Base-by-base conservation (phyloP, 2,329 filamentous ascomycete genomes). In the Nemania serpens region DNA sequence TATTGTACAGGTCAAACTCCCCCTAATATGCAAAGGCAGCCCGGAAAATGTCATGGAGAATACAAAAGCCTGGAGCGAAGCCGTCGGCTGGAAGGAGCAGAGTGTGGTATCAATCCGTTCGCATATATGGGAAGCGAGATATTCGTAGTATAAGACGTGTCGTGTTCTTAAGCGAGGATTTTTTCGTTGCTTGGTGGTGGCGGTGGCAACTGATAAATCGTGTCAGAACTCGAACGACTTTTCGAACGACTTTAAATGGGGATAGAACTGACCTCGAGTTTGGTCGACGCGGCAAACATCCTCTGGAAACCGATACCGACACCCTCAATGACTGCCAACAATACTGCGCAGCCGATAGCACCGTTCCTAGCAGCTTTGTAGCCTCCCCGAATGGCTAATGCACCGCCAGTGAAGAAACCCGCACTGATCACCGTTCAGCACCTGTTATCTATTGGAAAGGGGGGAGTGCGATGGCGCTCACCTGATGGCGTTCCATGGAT, bases 401-500 rank as follows among this genome's bases (percentile, higher is more conserved):
- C 46, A 20, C 46, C 46, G 5, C 46, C 46, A 4, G 95, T 98
- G 78, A 97, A 94, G 84, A 97, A 97, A 55, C 95, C 95, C 43
- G 94, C 95, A 1, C 63, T 57, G 70, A 94, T 13, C 33, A 12
- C 37, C 37, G 18, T 34, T 59, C 5, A 58, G 29, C 43, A 36
- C 20, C 2, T 15, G 34, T 36, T 12, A 18, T 6, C 39, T 20
- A 41, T 22, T n/a, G 13, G 5, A 11, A 5, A 3, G 18, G 37
- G 22, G 17, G 36, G 12, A 47, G 1, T 50, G 25, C 7, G 7
- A 29, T 29, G 25, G 18, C 41, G 54, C 62, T 55, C 50, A 64
- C 62, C 45, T 96, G 76, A 99, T 98, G 72, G 93, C 93, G 80
- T 98, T 98, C 82, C 93, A 98, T 13, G 95, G 93, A 76, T 98